These are phyloP conservation scores for Ulota crispa DNA, from an alignment of 225 moss, liverwort and hornwort species.

Conservation along the genomic window DNA sequence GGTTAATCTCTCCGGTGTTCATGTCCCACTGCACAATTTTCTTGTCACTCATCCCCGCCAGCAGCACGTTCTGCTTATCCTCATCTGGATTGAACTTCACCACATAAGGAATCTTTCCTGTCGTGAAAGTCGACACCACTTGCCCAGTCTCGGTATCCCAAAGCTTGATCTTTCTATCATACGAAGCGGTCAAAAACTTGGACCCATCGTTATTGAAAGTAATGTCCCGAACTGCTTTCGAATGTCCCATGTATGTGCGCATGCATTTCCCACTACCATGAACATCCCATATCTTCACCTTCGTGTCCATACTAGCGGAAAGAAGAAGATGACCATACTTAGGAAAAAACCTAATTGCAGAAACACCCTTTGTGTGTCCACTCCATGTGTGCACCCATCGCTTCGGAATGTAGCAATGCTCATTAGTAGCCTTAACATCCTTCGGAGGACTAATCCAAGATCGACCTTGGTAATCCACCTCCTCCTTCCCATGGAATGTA, in stretches of 20 bases:
- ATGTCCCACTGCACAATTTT: conserved; percentile 99
- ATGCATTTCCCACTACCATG: conserved; percentile 97
- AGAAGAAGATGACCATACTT: conserved; percentile 91
- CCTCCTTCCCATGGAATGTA: conserved; percentile 97
- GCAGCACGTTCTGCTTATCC: conserved; percentile 86
- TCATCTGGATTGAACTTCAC: conserved; percentile 99
- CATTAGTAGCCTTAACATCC: conserved; percentile 91
- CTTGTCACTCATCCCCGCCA: conserved; percentile 99
- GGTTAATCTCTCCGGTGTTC: conserved; percentile 85
- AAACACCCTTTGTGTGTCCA: conserved; percentile 93
- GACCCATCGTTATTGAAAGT: conserved; percentile 96
- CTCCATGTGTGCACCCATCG: conserved; percentile 96
- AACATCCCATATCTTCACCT: conserved; percentile 99
- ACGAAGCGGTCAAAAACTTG: conserved; percentile 89
- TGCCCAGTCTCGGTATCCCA: conserved; percentile 99
- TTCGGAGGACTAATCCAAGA: conserved; percentile 96
- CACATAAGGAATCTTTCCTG: conserved; percentile 97
- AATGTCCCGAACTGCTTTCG: conserved; percentile 93
- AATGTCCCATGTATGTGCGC: conserved; percentile 98
- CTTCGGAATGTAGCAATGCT: conserved; percentile 98
- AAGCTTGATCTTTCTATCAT: conserved; percentile 90
- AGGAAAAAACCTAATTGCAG: conserved; percentile 89
- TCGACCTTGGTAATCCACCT: conserved; percentile 89
- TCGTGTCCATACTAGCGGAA: conserved; percentile 97
- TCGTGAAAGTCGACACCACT: conserved; percentile 79